These are phyloP conservation scores for Thelonectria blattea DNA, from an alignment of 2,329 filamentous ascomycete species.

Conservation along the genomic window DNA sequence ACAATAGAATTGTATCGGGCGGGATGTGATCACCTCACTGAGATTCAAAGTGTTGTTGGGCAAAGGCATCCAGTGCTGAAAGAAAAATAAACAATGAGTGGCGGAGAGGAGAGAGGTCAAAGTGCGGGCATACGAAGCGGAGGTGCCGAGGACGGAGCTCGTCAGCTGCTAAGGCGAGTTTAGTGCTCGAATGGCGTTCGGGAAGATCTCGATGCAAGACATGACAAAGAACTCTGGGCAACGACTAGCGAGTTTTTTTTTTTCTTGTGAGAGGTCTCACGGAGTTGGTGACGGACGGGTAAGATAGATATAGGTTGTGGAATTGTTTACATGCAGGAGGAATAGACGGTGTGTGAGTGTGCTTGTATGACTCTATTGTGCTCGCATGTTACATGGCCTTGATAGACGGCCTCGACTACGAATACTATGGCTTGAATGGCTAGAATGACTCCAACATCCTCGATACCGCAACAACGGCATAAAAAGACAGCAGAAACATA, in stretches of 20 bases:
- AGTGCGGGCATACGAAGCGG: conserved; percentile 17
- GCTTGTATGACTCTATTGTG: too few relatives aligned
- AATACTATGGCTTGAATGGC: neutral
- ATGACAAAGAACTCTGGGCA: conserved; percentile 27
- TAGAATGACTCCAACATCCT: neutral
- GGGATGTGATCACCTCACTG: too few relatives aligned
- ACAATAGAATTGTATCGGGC: neutral
- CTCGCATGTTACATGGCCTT: too few relatives aligned
- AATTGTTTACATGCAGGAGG: too few relatives aligned
- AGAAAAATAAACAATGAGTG: conserved; percentile 16
- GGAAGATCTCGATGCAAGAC: conserved; percentile 41
- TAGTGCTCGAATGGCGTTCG: conserved; percentile 31
- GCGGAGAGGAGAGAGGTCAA: conserved; percentile 24
- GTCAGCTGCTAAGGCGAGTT: too few relatives aligned
- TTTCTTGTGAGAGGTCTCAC: too few relatives aligned
- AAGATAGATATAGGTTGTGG: neutral
- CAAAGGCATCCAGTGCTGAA: too few relatives aligned
- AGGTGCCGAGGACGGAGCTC: too few relatives aligned
- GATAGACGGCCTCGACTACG: conserved; percentile 1
- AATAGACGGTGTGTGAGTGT: too few relatives aligned
- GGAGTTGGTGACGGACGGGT: too few relatives aligned
- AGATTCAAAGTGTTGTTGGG: too few relatives aligned
- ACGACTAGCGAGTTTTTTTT: conserved; percentile 24
- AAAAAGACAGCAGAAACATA: neutral
- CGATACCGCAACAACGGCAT: too few relatives aligned